Base-by-base conservation (phyloP, 2,329 filamentous ascomycete species). In the Rhytidhysteron rufulum region DNA sequence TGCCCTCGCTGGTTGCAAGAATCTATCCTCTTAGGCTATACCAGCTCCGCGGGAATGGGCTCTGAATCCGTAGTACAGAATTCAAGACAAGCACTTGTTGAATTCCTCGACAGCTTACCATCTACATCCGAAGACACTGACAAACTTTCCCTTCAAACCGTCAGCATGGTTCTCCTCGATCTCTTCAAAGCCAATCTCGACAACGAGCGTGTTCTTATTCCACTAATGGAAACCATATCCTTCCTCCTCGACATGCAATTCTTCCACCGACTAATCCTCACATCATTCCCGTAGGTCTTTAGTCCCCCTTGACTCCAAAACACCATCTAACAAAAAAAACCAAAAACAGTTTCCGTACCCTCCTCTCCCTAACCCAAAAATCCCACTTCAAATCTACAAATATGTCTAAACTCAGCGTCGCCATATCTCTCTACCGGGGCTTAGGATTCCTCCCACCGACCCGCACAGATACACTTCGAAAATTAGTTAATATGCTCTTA, bases 351-450 rank as follows among this genome's bases (percentile, higher is more conserved):
- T 78, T 76, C 58, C 79, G 79, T 44, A 72, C 64, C 5, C 67
- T 95, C 3, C 88, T 89, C 43, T 71, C 82, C 5, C 72, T 81
- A 25, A 79, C 85, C 4, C 88, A 94, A 56, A 88, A 84, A 63
- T 78, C 86, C 1, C 86, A 90, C 48, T 90, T 86, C 70, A 91
- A 90, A 66, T 86, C 85, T 1, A 81, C 84, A 16, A 93, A 88
- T 60, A 79, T 95, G 31, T 79, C 83, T 37, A 91, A 93, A 62
- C 74, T 97, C 1, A 79, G 88, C 58, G 85, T 88, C 1, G 88
- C 86, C 17, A 71, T 94, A 45, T 85, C 83, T 54, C 78, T 93
- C 10, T 97, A 96, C 64, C 79, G 82, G 3, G 81, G 80, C 1
- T 67, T 95, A 19, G 79, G 80, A 4, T 54, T 58, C n/a, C 61